Evolutionary conservation across 2,329 filamentous ascomycete species (phyloP).

Genomic region (Aspergillus intermedius): DNA sequence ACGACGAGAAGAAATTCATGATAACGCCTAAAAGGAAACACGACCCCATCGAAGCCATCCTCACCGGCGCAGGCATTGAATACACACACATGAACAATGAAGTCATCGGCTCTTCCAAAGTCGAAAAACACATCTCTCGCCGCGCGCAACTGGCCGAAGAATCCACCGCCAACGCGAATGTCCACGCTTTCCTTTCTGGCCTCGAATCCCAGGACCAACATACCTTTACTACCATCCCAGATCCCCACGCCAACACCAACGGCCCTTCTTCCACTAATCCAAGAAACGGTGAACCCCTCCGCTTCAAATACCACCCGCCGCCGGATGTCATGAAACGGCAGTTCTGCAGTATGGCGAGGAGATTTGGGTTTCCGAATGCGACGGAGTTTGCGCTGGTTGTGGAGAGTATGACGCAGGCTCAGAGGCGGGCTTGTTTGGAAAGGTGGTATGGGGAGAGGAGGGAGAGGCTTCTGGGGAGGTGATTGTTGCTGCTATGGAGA

Average conservation of each 20-base stretch:
- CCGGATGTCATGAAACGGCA: constrained; percentile 68
- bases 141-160: constrained; percentile 54
- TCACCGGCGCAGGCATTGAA: constrained; percentile 79
- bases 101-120: constrained; percentile 82
- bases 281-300: constrained; percentile 40
- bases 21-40: constrained; percentile 44
- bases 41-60: constrained; percentile 81
- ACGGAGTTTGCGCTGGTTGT: constrained; percentile 85
- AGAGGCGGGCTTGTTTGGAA: constrained; percentile 71
- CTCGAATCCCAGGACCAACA: constrained; percentile 11
- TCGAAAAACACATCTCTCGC: constrained; percentile 79
- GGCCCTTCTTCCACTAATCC: not conserved
- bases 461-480: constrained; percentile 31
- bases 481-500: too few species aligned
- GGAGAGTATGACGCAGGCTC: constrained; percentile 80
- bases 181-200: constrained; percentile 27
- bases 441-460: constrained; percentile 68
- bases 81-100: constrained; percentile 97
- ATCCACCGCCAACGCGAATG: constrained; percentile 19
- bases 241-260: constrained; percentile 5
- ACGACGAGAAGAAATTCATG: constrained; percentile 10
- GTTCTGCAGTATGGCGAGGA: constrained; percentile 82
- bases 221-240: constrained; percentile 1
- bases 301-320: constrained; percentile 65
- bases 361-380: constrained; percentile 67